These are phyloP conservation scores for Penicillium argentinense DNA, from an alignment of 495 filamentous ascomycete genomes.

Conservation along the genomic window DNA sequence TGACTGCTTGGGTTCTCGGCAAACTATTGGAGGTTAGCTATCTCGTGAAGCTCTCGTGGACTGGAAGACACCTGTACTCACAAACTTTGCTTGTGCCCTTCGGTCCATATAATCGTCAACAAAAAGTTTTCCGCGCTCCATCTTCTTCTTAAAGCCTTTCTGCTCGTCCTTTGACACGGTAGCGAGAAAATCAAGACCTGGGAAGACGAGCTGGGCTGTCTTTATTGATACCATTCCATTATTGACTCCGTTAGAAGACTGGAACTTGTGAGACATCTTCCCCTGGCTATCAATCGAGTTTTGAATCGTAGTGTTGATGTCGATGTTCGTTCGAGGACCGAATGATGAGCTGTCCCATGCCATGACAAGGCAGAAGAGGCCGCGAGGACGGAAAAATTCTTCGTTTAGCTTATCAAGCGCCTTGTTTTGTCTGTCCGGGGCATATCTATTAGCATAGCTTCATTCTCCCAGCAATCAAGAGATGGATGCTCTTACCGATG, in stretches of 20 bases:
- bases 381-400: conserved; percentile 57
- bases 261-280: conserved; percentile 36
- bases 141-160: conserved; percentile 31
- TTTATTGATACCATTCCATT: conserved; percentile 52
- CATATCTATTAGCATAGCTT: too few relatives aligned
- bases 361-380: conserved; percentile 61
- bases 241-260: conserved; percentile 45
- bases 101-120: conserved; percentile 53
- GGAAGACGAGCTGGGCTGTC: conserved; percentile 55
- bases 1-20: conserved; percentile 31
- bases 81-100: conserved; percentile 54
- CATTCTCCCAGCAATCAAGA: too few relatives aligned
- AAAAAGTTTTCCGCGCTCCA: conserved; percentile 44
- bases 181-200: conserved; percentile 46
- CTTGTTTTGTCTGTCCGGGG: too few relatives aligned
- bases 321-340: conserved; percentile 19
- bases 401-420: conserved; percentile 57
- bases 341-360: conserved; percentile 50
- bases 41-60: too few relatives aligned
- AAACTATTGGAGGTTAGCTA: too few relatives aligned
- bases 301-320: conserved; percentile 26
- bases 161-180: conserved; percentile 21
- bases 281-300: conserved; percentile 3
- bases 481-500: conserved; percentile 16
- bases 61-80: conserved; percentile 44